phyloP scores from a whole-genome alignment of 1,284 basidiomycete species.

The Malassezia yamatoensis region DNA sequence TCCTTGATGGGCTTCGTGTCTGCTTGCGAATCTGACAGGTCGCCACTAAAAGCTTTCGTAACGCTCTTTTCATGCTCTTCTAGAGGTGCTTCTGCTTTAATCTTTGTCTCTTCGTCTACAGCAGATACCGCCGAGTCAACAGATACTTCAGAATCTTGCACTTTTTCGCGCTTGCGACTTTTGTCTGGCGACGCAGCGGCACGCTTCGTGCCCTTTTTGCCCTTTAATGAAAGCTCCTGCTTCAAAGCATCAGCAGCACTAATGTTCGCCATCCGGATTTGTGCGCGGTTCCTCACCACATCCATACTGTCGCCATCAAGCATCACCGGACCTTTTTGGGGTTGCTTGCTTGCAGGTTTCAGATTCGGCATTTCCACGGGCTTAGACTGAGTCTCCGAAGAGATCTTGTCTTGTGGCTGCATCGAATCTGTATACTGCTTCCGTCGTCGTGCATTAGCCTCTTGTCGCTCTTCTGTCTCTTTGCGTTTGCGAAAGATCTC shows the following conservation, averaged over 20 bases:
- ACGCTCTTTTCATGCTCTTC: not conserved
- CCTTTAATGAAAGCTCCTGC: constrained; percentile 63
- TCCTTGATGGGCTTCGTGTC: constrained; percentile 8
- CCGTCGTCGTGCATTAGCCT: constrained; percentile 55
- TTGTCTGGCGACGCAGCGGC: constrained; percentile 48
- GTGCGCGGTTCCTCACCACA: constrained; percentile 32
- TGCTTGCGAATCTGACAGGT: not conserved
- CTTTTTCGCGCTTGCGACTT: constrained; percentile 12
- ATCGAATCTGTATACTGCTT: constrained; percentile 1
- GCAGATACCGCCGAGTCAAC: constrained; percentile 15
- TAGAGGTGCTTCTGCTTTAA: constrained; percentile 13
- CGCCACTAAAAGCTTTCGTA: not conserved
- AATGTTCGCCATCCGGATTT: constrained; percentile 74
- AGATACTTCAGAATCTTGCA: constrained; percentile 1
- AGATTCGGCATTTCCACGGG: constrained; percentile 14
- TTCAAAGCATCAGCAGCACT: constrained; percentile 86
- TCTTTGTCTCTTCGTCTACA: constrained; percentile 17
- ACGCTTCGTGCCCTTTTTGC: constrained; percentile 33
- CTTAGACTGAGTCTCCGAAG: constrained; percentile 20
- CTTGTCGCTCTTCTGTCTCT: constrained; percentile 84
- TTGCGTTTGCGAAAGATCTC: constrained; percentile 85
- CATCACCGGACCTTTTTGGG: constrained; percentile 24
- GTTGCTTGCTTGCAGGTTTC: constrained; percentile 19
- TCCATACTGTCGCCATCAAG: constrained; percentile 35
- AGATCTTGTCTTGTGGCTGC: constrained; percentile 24